Base-by-base conservation (phyloP, 768 basidiomycete species). In the Mycena belliarum region DNA sequence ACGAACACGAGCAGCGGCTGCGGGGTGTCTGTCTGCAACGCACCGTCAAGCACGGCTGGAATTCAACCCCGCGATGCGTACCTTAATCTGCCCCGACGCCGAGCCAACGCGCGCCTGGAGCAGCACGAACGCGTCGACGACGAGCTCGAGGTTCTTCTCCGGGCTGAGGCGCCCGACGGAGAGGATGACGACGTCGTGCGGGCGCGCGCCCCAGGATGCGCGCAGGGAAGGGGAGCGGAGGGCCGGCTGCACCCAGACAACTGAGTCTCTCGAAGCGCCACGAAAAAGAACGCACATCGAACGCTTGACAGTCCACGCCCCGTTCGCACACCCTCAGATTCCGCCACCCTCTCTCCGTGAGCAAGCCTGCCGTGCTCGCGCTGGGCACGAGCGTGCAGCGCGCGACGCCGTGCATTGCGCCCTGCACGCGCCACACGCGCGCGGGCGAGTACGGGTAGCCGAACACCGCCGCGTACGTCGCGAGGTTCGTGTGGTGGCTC, bases 401-500 rank as follows among this genome's bases (percentile, higher is more conserved):
- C 20, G 47, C 58, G 21, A 59, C 49, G 1, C 32, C 26, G 26
- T 49, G 47, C 18, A 49, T n/a, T n/a, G n/a, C n/a, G n/a, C n/a
- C n/a, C n/a, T 11, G 32, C 11, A 59, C 10, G 20, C 23, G 23
- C 49, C 37, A 1, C 52, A 11, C 3, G 20, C 28, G 51, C 57
- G 54, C 8, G 52, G 57, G 24, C 53, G 42, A 52, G 46, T 57
- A 64, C 12, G 55, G 59, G 44, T 60, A 64, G 11, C 59, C 63
- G 20, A 60, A 64, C 3, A 64, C 44, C n/a, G 32, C 49, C 2
- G 59, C 55, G 42, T 64, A 64, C 4, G 63, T 61, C 6, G 63
- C 52, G n/a, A 64, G 49, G 24, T 64, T 64, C 11, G 63, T 61
- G 41, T 64, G 63, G 52, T 64, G 56, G 41, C 48, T 47, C 6